Conservation (phyloP, 345 rosid species). For the Adansonia digitata region DNA sequence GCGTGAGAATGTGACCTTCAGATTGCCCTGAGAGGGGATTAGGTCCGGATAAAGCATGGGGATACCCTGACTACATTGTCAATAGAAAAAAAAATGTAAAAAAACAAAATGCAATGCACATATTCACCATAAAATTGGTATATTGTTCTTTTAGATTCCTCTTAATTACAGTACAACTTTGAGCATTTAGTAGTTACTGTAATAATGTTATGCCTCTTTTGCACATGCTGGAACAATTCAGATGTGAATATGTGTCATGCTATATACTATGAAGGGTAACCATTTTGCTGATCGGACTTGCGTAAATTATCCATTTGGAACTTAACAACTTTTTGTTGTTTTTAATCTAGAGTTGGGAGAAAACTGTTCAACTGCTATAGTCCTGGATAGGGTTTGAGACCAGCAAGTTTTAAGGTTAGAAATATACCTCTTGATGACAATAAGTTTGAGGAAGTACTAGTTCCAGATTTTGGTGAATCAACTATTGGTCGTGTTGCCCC, state of each 20-base stretch:
- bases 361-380: constrained; percentile 89
- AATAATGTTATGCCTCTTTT: not conserved
- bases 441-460: constrained; percentile 67
- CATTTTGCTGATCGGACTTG: not conserved
- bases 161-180: not conserved
- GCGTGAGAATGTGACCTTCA: too few species aligned
- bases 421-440: constrained; percentile 55
- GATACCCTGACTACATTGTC: too few species aligned
- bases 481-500: constrained; percentile 95
- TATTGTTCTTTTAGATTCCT: not conserved
- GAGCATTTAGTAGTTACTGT: not conserved
- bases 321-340: constrained; percentile 4
- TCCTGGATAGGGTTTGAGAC: constrained; percentile 89
- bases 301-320: not conserved
- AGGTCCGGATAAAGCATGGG: too few species aligned
- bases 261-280: not conserved
- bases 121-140: not conserved
- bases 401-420: constrained; percentile 85
- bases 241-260: not conserved
- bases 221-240: not conserved
- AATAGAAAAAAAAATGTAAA: too few species aligned
- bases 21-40: too few species aligned
- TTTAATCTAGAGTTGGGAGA: constrained; percentile 72
- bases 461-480: constrained; percentile 94
- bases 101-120: not conserved